Percentiles rank a stretch among this genome's conserved stretches.
phyloP scores from a whole-genome alignment of 2,329 filamentous ascomycete species.

The Karstenula rhodostoma region DNA sequence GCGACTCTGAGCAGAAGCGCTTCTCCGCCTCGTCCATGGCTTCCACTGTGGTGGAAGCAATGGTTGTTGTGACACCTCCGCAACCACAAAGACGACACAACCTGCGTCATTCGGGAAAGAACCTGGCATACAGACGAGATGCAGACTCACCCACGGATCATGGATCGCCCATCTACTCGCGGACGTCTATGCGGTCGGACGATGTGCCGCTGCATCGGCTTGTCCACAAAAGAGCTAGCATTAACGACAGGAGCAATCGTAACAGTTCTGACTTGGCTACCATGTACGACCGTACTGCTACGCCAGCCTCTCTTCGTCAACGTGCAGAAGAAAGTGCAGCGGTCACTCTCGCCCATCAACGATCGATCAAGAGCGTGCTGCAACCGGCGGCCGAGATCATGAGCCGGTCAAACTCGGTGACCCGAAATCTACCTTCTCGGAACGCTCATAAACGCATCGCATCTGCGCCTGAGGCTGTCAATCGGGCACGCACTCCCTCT shows the following conservation, averaged over 20 bases:
- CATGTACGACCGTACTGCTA: conserved; percentile 34
- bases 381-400: conserved; percentile 47
- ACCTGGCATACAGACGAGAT: conserved; percentile 59
- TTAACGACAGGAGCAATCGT: conserved; percentile 54
- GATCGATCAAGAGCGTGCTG: conserved; percentile 40
- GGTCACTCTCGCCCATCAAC: conserved; percentile 41
- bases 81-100: conserved; percentile 53
- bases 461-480: conserved; percentile 43
- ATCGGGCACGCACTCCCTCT: conserved; percentile 17
- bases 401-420: conserved; percentile 38
- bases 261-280: conserved; percentile 41
- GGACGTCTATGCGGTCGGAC: conserved; percentile 54
- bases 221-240: conserved; percentile 59
- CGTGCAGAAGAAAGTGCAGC: conserved; percentile 38
- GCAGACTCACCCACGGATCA: conserved; percentile 43
- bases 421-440: conserved; percentile 19
- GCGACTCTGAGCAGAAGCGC: conserved; percentile 50
- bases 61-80: conserved; percentile 61
- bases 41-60: conserved; percentile 63
- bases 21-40: conserved; percentile 61
- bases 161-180: conserved; percentile 54
- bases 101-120: conserved; percentile 63
- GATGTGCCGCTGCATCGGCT: conserved; percentile 57
- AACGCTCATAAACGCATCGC: conserved; percentile 42
- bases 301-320: conserved; percentile 41